Conservation (phyloP, 1,284 basidiomycete genomes). For the Mycosarcoma maydis region DNA sequence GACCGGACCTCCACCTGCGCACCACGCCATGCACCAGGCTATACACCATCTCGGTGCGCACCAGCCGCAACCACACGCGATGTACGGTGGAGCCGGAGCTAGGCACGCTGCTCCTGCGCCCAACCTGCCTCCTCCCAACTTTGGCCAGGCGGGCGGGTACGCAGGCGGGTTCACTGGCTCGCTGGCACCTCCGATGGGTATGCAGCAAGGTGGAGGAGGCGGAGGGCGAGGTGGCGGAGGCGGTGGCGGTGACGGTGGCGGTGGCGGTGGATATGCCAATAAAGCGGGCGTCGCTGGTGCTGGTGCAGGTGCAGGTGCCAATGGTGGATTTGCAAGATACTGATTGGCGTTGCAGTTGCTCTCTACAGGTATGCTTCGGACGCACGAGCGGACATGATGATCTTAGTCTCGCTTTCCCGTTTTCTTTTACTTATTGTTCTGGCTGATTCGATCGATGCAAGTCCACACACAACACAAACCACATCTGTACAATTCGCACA, state of each 20-base stretch:
- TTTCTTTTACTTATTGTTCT: too few relatives aligned
- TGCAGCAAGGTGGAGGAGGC: slow-evolving; percentile 9
- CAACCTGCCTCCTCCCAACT: slow-evolving; percentile 30
- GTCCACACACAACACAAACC: not conserved
- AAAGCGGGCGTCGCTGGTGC: too few relatives aligned
- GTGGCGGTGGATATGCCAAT: too few relatives aligned
- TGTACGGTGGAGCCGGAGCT: slow-evolving; percentile 20
- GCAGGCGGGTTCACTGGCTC: slow-evolving; percentile 9
- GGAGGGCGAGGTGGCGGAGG: not conserved
- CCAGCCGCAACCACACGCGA: slow-evolving; percentile 2
- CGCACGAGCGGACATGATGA: too few relatives aligned
- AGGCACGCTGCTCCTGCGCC: slow-evolving; percentile 1
- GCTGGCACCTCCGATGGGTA: slow-evolving; percentile 17
- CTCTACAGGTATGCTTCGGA: too few relatives aligned
- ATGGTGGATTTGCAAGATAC: slow-evolving; percentile 19
- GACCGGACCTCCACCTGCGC: slow-evolving; percentile 8
- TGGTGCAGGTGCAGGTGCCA: not conserved
- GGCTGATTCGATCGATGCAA: not conserved
- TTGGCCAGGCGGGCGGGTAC: slow-evolving; percentile 6
- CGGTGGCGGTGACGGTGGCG: slow-evolving; percentile 1
- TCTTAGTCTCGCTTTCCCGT: too few relatives aligned
- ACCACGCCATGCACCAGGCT: slow-evolving; percentile 6
- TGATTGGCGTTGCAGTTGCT: not conserved
- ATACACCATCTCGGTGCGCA: not conserved
- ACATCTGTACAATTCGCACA: not conserved